These are phyloP conservation scores for Polygonum maritimum DNA, from an alignment of 148 eudicot species.

Conservation along the genomic window DNA sequence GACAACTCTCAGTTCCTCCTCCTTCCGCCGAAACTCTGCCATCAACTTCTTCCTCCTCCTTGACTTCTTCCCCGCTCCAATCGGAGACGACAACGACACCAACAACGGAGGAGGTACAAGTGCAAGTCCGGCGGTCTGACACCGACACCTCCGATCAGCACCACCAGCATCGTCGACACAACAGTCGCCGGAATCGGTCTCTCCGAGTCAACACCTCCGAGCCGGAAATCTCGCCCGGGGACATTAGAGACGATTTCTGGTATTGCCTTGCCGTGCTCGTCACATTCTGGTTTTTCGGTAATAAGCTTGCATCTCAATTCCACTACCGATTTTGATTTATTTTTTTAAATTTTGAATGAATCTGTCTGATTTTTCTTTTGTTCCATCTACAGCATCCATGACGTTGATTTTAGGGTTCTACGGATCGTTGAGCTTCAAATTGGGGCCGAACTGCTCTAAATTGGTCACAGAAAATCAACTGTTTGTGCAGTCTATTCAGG, in stretches of 20 bases:
- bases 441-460: slow-evolving; percentile 47
- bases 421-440: slow-evolving; percentile 30
- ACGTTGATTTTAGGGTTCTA: slow-evolving; percentile 45
- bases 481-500: slow-evolving; percentile 46
- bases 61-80: slow-evolving; percentile 14
- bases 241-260: slow-evolving; percentile 32
- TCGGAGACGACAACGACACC: slow-evolving; percentile 17
- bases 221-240: slow-evolving; percentile 10
- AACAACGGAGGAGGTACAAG: slow-evolving; percentile 10
- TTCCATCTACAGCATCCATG: slow-evolving; percentile 36
- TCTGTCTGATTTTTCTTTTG: background rate
- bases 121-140: background rate
- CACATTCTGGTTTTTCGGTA: slow-evolving; percentile 49
- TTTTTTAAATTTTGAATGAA: background rate
- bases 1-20: background rate
- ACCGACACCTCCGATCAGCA: slow-evolving; percentile 14
- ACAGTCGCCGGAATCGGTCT: slow-evolving; percentile 7
- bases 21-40: slow-evolving; percentile 8
- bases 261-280: slow-evolving; percentile 36
- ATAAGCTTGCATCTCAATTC: slow-evolving; percentile 8
- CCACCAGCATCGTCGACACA: background rate
- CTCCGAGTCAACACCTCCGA: slow-evolving; percentile 18
- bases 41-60: slow-evolving; percentile 10
- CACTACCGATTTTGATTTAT: background rate
- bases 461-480: slow-evolving; percentile 29